phyloP scores from a whole-genome alignment of 345 rosid species.

The Eucalyptus sp. region DNA sequence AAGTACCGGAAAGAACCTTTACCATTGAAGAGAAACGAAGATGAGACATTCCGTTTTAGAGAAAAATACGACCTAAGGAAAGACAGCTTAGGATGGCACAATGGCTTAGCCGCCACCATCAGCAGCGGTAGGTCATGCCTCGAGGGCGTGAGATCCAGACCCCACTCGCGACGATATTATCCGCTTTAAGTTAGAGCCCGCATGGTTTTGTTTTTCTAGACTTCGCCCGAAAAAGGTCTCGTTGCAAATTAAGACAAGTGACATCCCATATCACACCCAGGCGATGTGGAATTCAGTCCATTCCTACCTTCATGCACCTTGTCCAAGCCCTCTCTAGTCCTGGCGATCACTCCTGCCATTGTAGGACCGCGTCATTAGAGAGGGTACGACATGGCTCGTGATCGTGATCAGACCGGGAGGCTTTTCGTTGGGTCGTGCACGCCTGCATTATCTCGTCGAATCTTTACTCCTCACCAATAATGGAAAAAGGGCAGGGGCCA shows the following conservation, averaged over 20 bases:
- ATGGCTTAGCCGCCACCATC: background rate
- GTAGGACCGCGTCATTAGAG: too few species aligned
- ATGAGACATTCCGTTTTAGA: background rate
- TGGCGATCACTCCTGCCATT: fast-evolving
- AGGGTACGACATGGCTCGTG: background rate
- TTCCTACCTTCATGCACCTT: too few species aligned
- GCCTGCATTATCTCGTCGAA: background rate
- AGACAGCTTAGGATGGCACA: background rate
- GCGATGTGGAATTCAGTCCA: too few species aligned
- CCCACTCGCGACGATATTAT: too few species aligned
- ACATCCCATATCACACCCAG: fast-evolving
- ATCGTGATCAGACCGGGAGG: background rate
- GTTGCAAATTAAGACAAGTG: too few species aligned
- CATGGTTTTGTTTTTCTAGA: fast-evolving
- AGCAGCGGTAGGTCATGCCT: background rate
- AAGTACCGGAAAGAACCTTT: background rate
- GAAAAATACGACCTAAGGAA: background rate
- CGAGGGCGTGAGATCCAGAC: too few species aligned
- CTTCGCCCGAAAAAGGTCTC: fast-evolving
- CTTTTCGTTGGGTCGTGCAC: background rate
- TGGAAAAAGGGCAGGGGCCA: background rate
- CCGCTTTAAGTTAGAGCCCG: too few species aligned
- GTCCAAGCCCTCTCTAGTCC: too few species aligned
- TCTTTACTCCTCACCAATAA: background rate
- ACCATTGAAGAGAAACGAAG: background rate